A percentile compares a stretch with the other conserved stretches of the same genome.
These are phyloP conservation scores for Aphanoascus verrucosus DNA, from an alignment of 2,329 filamentous ascomycete genomes.

Conservation along the genomic window DNA sequence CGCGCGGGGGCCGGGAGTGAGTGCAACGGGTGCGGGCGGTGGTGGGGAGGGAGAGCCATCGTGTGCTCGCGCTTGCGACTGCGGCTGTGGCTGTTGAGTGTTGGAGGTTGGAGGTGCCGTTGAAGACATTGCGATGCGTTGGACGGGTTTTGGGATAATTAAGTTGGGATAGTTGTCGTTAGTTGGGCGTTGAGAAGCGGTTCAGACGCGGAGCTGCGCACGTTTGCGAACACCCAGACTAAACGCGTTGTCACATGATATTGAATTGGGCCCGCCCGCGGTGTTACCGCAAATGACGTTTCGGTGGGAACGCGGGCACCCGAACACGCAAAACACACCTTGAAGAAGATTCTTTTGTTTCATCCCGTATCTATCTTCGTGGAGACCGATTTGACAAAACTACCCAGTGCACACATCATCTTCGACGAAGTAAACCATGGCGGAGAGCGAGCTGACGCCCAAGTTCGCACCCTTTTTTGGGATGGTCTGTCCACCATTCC, in stretches of 20 bases:
- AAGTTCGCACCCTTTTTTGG: constrained; percentile 59
- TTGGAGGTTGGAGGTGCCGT: not conserved
- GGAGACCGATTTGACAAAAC: not conserved
- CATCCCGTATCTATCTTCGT: not conserved
- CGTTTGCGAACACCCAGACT: no score
- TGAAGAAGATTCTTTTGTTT: not conserved
- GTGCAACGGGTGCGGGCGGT: constrained; percentile 43
- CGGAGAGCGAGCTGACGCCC: constrained; percentile 44
- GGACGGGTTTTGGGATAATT: not conserved
- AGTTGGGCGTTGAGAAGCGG: not conserved
- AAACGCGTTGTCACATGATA: constrained; percentile 4
- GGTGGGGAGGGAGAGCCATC: constrained; percentile 41
- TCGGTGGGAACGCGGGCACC: not conserved
- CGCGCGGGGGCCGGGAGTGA: constrained; percentile 50
- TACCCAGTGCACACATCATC: not conserved
- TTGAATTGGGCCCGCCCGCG: not conserved
- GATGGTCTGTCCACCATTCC: constrained; percentile 43
- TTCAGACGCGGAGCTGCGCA: no score
- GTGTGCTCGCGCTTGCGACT: constrained; percentile 1
- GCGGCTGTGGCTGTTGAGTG: not conserved
- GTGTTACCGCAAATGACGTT: not conserved
- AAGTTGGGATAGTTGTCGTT: not conserved
- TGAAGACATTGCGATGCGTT: not conserved
- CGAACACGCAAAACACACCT: not conserved
- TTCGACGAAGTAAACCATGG: constrained; percentile 24